phyloP scores from a whole-genome alignment of 352 stramenopile genomes.

The Globisporangium nunn region DNA sequence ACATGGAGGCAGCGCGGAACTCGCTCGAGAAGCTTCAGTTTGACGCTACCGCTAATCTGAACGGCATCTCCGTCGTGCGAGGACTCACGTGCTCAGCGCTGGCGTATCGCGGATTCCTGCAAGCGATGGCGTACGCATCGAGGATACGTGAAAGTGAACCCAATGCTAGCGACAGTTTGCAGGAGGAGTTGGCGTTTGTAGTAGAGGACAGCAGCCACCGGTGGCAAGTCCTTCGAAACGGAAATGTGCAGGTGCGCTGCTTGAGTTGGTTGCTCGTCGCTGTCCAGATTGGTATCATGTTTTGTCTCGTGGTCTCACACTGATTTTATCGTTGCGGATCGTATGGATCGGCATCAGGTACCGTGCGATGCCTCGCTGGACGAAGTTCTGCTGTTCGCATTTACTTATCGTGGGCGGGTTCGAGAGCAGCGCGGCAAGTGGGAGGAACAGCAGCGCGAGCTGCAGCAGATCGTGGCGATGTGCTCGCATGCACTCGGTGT shows the following conservation, averaged over 20 bases:
- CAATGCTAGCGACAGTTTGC: slow-evolving; percentile 12
- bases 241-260: slow-evolving; percentile 22
- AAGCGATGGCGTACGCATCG: slow-evolving; percentile 21
- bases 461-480: slow-evolving; percentile 24
- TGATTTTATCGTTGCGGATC: too few species aligned
- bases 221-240: slow-evolving; percentile 38
- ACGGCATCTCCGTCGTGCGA: slow-evolving; percentile 23
- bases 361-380: slow-evolving; percentile 21
- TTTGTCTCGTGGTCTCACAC: not conserved
- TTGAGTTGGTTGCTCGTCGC: not conserved
- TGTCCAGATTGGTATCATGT: not conserved
- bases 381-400: slow-evolving; percentile 19
- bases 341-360: not conserved
- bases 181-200: slow-evolving; percentile 31
- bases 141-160: not conserved
- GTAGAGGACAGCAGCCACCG: slow-evolving; percentile 34
- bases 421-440: slow-evolving; percentile 16
- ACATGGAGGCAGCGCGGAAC: slow-evolving; percentile 31
- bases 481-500: slow-evolving; percentile 30
- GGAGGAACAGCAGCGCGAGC: slow-evolving; percentile 25
- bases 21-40: slow-evolving; percentile 26
- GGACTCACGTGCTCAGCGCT: slow-evolving; percentile 46
- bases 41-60: slow-evolving; percentile 27
- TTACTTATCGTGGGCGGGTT: slow-evolving; percentile 19
- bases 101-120: slow-evolving; percentile 44